Base-by-base conservation (phyloP, 768 basidiomycete species). In the Leccinum pellstonianum region DNA sequence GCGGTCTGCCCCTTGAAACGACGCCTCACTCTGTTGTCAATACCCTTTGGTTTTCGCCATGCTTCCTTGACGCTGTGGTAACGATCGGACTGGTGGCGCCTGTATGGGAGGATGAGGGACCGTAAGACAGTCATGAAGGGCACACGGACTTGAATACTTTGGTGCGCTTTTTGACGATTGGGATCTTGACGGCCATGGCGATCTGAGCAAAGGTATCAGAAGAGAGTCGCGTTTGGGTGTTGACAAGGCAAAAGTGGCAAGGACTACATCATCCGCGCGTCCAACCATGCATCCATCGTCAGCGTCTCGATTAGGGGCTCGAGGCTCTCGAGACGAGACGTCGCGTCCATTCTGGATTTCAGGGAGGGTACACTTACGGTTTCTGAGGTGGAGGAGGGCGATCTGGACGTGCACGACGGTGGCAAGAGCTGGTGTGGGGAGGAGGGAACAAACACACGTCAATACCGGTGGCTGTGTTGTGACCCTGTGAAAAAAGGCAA, bases 31-130 rank as follows among this genome's bases (percentile, higher is more conserved):
- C 95, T 87, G 87, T 98, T 98, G 77, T 98, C 96, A 70, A 98
- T 98, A 93, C 96, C 97, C 87, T 98, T 99, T 68, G 97, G 97
- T 83, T 99, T 99, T 77, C 97, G 86, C 97, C 97, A 99, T 83
- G 92, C 83, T 82, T 97, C 95, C 85, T 96, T 96, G 68, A 98
- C 95, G 66, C 90, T 80, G 76, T 92, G 86, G 83, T 97, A 98
- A 74, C 96, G 91, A 81, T 98, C 96, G 53, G 94, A 96, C 80
- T 98, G 96, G 79, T 98, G 96, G 79, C 96, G 93, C 84, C 92
- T 93, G 74, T 31, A 57, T 35, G 57, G 37, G n/a, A 52, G 58
- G 12, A 43, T 62, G 38, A 75, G 64, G 62, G 52, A 54, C 19
- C 29, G 14, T 12, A 61, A 19, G 48, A 54, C 58, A 55, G 48